phyloP scores from a whole-genome alignment of 306 rosid species.

The Vigna radiata region DNA sequence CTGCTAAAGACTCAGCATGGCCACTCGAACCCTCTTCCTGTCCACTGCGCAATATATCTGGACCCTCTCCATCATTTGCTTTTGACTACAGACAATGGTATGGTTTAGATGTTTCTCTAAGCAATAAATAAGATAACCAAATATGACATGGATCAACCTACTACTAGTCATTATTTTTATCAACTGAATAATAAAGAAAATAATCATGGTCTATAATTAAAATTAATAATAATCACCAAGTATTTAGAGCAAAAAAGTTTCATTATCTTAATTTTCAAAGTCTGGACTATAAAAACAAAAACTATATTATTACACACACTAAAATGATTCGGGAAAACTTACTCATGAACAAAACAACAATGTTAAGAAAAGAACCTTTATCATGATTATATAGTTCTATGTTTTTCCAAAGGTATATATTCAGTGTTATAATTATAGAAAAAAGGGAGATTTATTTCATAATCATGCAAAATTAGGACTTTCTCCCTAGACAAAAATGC shows the following conservation, averaged over 20 bases:
- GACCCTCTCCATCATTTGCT: conserved; percentile 99
- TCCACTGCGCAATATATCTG: conserved; percentile 82
- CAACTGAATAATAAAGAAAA: conserved; percentile 30
- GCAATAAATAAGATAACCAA: conserved; percentile 20
- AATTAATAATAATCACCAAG: conserved; percentile 10
- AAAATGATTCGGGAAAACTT: not conserved
- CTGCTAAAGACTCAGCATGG: conserved; percentile 89
- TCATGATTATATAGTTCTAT: too few relatives aligned
- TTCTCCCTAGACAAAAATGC: too few relatives aligned
- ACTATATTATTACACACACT: not conserved
- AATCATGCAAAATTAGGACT: too few relatives aligned
- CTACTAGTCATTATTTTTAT: conserved; percentile 16
- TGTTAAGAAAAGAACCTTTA: too few relatives aligned
- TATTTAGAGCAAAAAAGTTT: too few relatives aligned
- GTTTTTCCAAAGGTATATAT: too few relatives aligned
- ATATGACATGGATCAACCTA: conserved; percentile 16
- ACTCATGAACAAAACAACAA: too few relatives aligned
- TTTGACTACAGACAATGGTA: conserved; percentile 69
- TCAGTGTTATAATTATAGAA: too few relatives aligned
- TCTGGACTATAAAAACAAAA: conserved; percentile 22
- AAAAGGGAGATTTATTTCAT: too few relatives aligned
- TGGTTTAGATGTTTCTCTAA: conserved; percentile 31
- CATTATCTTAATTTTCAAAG: conserved; percentile 1
- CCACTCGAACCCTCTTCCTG: conserved; percentile 86
- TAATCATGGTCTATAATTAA: conserved; percentile 1